phyloP scores from a whole-genome alignment of 306 rosid species.

The Betula pendula region DNA sequence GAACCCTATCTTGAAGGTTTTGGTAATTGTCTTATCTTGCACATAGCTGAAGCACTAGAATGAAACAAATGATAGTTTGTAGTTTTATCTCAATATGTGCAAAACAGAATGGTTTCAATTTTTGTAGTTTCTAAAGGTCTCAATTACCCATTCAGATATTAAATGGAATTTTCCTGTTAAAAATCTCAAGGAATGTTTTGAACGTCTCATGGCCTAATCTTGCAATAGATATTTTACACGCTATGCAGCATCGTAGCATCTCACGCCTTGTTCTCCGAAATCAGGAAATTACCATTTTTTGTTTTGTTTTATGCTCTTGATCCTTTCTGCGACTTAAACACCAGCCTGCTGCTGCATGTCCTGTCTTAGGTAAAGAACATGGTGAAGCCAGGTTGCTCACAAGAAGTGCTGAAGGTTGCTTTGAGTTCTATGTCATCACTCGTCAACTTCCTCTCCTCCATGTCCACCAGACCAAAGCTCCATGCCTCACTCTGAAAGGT shows the following conservation, averaged over 20 bases:
- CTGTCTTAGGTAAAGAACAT: conserved; percentile 13
- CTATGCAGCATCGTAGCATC: neutral
- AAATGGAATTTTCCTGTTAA: neutral
- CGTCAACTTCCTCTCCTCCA: neutral
- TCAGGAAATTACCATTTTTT: neutral
- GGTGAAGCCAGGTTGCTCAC: conserved; percentile 25
- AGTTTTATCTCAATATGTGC: neutral
- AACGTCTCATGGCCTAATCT: neutral
- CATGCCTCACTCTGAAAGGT: conserved; percentile 12
- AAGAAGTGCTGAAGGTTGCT: conserved; percentile 18
- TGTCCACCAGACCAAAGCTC: conserved; percentile 1
- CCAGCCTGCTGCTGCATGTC: conserved; percentile 1
- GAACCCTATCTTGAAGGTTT: neutral
- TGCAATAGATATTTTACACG: neutral
- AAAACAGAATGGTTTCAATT: neutral
- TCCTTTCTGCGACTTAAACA: neutral
- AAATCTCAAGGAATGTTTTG: neutral
- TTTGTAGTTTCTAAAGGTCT: neutral
- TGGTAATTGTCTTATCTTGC: neutral
- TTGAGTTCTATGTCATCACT: conserved; percentile 14
- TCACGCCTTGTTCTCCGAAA: neutral
- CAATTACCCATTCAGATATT: neutral
- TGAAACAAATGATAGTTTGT: neutral
- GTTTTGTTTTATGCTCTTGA: neutral
- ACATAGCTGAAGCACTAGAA: neutral